phyloP scores from a whole-genome alignment of 75 land plant species.

The Picea sitchensis region DNA sequence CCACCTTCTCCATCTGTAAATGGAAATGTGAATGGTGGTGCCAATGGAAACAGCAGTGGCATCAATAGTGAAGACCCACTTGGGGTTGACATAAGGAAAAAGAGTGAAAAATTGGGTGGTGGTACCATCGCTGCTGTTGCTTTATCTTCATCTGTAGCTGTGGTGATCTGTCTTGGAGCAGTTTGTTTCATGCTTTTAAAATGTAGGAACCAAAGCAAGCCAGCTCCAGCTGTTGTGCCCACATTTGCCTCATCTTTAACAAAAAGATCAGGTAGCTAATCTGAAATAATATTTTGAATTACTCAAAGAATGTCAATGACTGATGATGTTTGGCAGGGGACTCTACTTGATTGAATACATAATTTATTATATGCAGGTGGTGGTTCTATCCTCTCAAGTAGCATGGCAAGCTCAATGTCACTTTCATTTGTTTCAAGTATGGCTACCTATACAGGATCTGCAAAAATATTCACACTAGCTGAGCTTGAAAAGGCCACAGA shows the following conservation, averaged over 20 bases:
- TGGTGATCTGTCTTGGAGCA: conserved; percentile 44
- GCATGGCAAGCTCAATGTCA: conserved; percentile 53
- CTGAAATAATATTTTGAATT: background rate
- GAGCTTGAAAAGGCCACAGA: conserved; percentile 88
- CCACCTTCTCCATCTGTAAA: conserved; percentile 24
- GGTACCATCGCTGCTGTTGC: conserved; percentile 53
- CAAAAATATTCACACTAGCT: conserved; percentile 64
- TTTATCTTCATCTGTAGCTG: conserved; percentile 50
- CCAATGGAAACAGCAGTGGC: conserved; percentile 17
- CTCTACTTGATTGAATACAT: background rate
- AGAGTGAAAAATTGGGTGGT: conserved; percentile 37
- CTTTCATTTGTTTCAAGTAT: conserved; percentile 61
- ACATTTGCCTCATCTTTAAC: conserved; percentile 26
- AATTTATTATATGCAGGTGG: conserved; percentile 32
- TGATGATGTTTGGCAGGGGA: background rate
- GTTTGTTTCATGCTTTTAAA: conserved; percentile 30
- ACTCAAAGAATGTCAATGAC: background rate
- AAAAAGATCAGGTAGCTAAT: conserved; percentile 55
- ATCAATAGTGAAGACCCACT: conserved; percentile 38
- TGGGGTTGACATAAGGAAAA: conserved; percentile 48
- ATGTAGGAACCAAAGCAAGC: conserved; percentile 35
- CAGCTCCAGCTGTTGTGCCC: conserved; percentile 38
- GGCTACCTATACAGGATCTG: conserved; percentile 58
- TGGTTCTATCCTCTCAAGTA: conserved; percentile 49
- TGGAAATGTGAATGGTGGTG: conserved; percentile 9